These are phyloP conservation scores for Fraxinus pennsylvanica DNA, from an alignment of 257 asterid species.

Conservation along the genomic window DNA sequence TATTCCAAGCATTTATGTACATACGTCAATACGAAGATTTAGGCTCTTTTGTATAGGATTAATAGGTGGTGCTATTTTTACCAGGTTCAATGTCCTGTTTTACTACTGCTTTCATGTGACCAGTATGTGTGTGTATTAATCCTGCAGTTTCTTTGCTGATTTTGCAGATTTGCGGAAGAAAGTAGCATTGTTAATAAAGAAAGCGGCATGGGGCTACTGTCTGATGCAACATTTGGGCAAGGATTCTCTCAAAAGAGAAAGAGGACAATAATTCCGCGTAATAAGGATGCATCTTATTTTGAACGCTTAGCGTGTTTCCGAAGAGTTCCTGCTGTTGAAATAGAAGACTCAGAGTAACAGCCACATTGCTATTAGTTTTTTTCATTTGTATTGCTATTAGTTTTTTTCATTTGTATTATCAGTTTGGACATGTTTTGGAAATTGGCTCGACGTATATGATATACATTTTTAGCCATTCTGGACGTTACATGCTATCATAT, in stretches of 20 bases:
- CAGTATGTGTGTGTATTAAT: neutral
- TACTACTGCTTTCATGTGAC: neutral
- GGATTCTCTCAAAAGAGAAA: conserved; percentile 65
- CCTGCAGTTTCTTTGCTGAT: neutral
- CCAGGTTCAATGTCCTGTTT: neutral
- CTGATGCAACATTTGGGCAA: conserved; percentile 48
- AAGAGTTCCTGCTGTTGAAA: conserved; percentile 55
- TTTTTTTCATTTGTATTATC: neutral
- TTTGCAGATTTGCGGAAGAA: conserved; percentile 53
- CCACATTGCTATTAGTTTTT: neutral
- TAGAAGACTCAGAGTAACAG: conserved; percentile 57
- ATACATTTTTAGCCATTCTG: too few relatives aligned
- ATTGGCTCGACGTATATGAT: too few relatives aligned
- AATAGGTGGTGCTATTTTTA: neutral
- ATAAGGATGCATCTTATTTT: conserved; percentile 36
- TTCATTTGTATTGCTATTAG: neutral
- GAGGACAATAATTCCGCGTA: conserved; percentile 50
- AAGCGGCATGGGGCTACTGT: conserved; percentile 42
- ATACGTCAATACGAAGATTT: too few relatives aligned
- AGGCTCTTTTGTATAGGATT: neutral
- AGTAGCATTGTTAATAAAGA: conserved; percentile 43
- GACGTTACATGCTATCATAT: too few relatives aligned
- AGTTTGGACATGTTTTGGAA: conserved; percentile 32
- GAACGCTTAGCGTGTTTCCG: conserved; percentile 61
- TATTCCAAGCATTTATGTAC: neutral